A percentile compares a stretch with the other conserved stretches of the same genome.
Evolutionary conservation across 169 alveolate species (phyloP).

Genomic region (Sarcocystis neurona): DNA sequence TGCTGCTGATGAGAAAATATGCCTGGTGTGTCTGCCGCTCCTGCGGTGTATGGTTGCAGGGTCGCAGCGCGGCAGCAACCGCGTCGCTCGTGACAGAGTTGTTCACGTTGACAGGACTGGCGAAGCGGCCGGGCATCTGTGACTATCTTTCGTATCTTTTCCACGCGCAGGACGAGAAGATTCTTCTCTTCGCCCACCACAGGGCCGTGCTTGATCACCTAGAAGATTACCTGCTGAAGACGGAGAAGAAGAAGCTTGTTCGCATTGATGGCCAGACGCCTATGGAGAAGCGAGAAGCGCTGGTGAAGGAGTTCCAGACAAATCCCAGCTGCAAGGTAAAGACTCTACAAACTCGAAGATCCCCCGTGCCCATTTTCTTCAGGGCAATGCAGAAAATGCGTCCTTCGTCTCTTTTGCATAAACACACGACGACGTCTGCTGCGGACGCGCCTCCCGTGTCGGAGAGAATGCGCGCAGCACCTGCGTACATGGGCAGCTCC

Average conservation of each 20-base stretch:
- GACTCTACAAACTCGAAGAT: too few species aligned
- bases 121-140: conserved; percentile 88
- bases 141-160: conserved; percentile 91
- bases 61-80: neutral
- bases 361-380: too few species aligned
- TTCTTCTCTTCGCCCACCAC: conserved; percentile 96
- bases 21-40: neutral
- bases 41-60: neutral
- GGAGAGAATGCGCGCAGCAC: too few species aligned
- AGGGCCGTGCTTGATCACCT: conserved; percentile 88
- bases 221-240: conserved; percentile 67
- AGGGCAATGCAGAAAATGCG: too few species aligned
- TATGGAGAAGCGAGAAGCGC: conserved; percentile 83
- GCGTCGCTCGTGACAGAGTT: conserved; percentile 64
- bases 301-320: conserved; percentile 90
- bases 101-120: conserved; percentile 92
- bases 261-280: conserved; percentile 95
- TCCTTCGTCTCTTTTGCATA: too few species aligned
- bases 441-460: too few species aligned
- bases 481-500: too few species aligned
- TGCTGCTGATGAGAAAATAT: neutral
- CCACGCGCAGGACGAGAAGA: conserved; percentile 84
- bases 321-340: conserved; percentile 73
- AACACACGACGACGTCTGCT: too few species aligned
- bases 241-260: conserved; percentile 68